Conservation (phyloP, 768 basidiomycete genomes). For the Lactifluus subvellereus region DNA sequence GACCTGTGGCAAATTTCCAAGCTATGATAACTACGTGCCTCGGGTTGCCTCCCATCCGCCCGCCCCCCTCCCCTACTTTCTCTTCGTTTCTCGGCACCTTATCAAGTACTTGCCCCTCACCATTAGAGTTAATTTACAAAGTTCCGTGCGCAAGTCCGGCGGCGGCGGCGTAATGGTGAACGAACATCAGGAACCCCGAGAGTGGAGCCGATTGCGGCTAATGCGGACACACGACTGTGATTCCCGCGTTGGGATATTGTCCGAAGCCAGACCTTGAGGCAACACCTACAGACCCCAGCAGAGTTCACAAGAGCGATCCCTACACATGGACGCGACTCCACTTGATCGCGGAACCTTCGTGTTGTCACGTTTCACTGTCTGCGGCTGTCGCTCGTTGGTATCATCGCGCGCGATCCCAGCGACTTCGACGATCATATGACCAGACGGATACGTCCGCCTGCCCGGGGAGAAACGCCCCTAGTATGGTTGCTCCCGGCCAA, state of each 20-base stretch:
- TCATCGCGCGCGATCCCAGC: background rate
- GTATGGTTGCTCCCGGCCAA: background rate
- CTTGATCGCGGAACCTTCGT: background rate
- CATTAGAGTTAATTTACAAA: conserved; percentile 11
- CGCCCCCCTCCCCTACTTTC: conserved; percentile 16
- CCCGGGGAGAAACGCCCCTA: background rate
- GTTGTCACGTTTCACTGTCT: background rate
- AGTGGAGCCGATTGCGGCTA: background rate
- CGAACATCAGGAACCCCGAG: conserved; percentile 29
- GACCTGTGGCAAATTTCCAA: background rate
- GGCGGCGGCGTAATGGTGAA: conserved; percentile 31
- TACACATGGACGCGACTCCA: background rate
- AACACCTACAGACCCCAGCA: background rate
- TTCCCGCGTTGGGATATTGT: background rate
- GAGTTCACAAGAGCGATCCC: background rate
- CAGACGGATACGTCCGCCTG: background rate
- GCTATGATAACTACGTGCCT: conserved; percentile 24
- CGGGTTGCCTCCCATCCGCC: conserved; percentile 13
- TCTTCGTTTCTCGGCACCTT: conserved; percentile 25
- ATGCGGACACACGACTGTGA: background rate
- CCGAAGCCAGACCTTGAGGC: background rate
- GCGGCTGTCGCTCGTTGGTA: background rate
- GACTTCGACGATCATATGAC: background rate
- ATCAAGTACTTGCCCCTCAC: conserved; percentile 12
- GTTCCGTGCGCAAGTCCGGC: conserved; percentile 24